phyloP scores from a whole-genome alignment of 345 rosid species.

The Gossypium turneri region DNA sequence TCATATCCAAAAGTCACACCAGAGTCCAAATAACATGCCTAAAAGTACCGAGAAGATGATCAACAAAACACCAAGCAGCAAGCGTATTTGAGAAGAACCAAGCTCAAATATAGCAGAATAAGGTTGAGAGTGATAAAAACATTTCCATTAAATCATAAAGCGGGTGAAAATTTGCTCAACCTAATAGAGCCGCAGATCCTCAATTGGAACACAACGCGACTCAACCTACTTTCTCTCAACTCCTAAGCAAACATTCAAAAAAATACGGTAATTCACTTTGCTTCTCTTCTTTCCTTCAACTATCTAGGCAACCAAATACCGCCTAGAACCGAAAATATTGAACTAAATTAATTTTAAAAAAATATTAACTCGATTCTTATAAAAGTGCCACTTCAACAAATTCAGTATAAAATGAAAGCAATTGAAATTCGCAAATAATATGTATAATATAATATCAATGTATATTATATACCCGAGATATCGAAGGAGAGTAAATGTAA shows the following conservation, averaged over 20 bases:
- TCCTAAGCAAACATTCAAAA: neutral
- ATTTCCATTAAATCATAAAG: neutral
- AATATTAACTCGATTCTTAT: neutral
- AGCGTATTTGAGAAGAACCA: neutral
- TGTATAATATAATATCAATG: neutral
- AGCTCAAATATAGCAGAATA: neutral
- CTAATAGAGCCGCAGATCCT: neutral
- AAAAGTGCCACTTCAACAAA: neutral
- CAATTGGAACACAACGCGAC: neutral
- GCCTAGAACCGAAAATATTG: neutral
- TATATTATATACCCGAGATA: conserved; percentile 73
- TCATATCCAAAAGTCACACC: neutral
- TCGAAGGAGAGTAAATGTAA: conserved; percentile 61
- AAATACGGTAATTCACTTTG: neutral
- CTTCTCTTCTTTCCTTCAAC: conserved; percentile 6
- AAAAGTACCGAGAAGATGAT: neutral
- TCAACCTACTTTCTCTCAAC: neutral
- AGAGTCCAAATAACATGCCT: neutral
- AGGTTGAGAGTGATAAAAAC: neutral
- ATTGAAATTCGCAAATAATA: neutral
- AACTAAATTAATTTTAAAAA: neutral
- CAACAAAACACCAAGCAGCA: neutral
- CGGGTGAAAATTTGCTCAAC: neutral
- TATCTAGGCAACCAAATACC: neutral
- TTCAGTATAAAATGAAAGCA: neutral